Conservation (phyloP, 1,139 yeast species). For the Geotrichum citri-aurantii region DNA sequence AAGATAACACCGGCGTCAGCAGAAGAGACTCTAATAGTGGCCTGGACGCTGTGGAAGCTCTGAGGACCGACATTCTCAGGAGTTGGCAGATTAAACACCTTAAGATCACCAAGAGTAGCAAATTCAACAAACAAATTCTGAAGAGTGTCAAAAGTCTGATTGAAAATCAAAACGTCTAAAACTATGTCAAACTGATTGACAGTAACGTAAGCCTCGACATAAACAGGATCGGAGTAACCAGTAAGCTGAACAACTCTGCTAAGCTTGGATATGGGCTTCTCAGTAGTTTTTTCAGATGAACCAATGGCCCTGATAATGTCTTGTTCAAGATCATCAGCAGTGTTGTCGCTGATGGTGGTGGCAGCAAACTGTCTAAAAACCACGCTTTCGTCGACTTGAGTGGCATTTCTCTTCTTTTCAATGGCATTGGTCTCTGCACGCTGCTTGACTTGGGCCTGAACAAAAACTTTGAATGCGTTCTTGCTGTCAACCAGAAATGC, state of each 20-base stretch:
- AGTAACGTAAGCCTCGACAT: constrained; percentile 93
- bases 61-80: constrained; percentile 95
- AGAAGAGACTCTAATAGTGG: constrained; percentile 89
- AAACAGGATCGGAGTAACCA: constrained; percentile 96
- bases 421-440: constrained; percentile 56
- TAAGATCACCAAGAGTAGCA: constrained; percentile 93
- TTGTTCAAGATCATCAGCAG: constrained; percentile 30
- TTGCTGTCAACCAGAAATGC: constrained; percentile 87
- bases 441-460: constrained; percentile 46
- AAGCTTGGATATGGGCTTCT: constrained; percentile 67
- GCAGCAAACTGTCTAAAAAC: constrained; percentile 75
- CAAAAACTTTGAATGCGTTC: constrained; percentile 68
- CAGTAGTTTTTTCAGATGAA: constrained; percentile 43
- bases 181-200: constrained; percentile 96
- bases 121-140: constrained; percentile 91
- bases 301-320: constrained; percentile 42
- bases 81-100: constrained; percentile 87
- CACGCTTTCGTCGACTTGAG: constrained; percentile 78
- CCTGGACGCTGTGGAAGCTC: constrained; percentile 84
- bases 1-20: constrained; percentile 97
- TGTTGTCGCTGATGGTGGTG: constrained; percentile 32
- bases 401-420: constrained; percentile 60
- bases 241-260: constrained; percentile 88
- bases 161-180: constrained; percentile 86
- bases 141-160: constrained; percentile 87